Evolutionary conservation across 345 rosid species (phyloP).

Genomic region (Camelina laxa): DNA sequence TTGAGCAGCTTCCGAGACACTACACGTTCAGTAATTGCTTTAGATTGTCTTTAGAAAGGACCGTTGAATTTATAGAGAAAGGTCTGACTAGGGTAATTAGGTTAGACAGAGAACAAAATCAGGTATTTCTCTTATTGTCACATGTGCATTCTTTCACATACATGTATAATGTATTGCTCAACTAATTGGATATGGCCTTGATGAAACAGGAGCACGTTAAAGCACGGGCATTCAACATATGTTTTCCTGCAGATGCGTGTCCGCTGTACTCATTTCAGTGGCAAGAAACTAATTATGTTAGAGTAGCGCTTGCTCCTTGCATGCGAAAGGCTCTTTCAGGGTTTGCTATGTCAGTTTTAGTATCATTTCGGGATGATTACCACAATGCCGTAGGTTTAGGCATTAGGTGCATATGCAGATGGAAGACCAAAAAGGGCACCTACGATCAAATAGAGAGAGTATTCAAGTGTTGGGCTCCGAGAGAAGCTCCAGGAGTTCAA

Average conservation of each 20-base stretch:
- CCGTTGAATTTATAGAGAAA: background rate
- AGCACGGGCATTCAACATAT: background rate
- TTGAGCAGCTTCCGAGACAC: background rate
- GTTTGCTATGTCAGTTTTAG: constrained; percentile 29
- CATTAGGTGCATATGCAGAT: constrained; percentile 16
- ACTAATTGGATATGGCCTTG: background rate
- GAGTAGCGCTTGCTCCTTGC: background rate
- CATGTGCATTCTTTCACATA: background rate
- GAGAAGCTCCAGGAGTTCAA: constrained; percentile 24
- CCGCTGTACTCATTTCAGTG: background rate
- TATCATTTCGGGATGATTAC: constrained; percentile 26
- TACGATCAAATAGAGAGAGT: background rate
- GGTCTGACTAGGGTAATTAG: background rate
- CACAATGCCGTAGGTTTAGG: background rate
- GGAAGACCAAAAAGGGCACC: background rate
- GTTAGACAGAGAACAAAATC: background rate
- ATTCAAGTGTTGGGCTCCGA: constrained; percentile 2
- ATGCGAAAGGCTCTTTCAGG: constrained; percentile 20
- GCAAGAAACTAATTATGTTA: background rate
- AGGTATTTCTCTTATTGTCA: background rate
- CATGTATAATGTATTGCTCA: background rate
- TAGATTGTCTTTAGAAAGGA: background rate
- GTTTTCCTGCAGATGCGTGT: background rate
- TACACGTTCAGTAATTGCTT: constrained; percentile 39
- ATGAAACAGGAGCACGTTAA: background rate